Percentiles rank a stretch among this genome's conserved stretches.
phyloP scores from a whole-genome alignment of 805 yeast genomes.

The Yamadazyma sp. region DNA sequence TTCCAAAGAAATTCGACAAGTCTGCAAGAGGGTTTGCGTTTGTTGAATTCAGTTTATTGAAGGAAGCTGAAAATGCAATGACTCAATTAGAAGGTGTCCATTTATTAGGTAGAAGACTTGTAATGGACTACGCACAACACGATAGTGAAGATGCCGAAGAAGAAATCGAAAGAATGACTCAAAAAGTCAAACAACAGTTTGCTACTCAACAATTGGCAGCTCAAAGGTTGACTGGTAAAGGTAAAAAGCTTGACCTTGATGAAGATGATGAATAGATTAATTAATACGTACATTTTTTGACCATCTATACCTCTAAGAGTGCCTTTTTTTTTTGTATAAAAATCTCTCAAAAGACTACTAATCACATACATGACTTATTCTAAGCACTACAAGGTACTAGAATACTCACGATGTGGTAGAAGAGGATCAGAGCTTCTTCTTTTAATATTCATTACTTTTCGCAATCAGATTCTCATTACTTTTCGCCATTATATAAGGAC shows the following conservation, averaged over 20 bases:
- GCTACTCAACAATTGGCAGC: constrained; percentile 74
- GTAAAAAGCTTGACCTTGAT: constrained; percentile 65
- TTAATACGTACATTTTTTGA: too few relatives aligned
- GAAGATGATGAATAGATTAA: constrained; percentile 39
- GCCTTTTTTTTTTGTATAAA: too few relatives aligned
- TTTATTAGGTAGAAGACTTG: constrained; percentile 90
- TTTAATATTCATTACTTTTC: too few relatives aligned
- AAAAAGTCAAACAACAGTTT: constrained; percentile 77
- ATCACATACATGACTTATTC: too few relatives aligned
- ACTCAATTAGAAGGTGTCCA: constrained; percentile 93
- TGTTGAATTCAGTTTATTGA: constrained; percentile 79
- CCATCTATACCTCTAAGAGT: too few relatives aligned
- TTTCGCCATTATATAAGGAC: too few relatives aligned
- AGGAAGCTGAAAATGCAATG: constrained; percentile 95
- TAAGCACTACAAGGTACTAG: too few relatives aligned
- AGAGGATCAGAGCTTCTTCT: too few relatives aligned
- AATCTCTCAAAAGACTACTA: too few relatives aligned
- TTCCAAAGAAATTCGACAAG: constrained; percentile 93
- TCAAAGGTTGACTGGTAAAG: constrained; percentile 64
- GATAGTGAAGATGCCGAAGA: constrained; percentile 83
- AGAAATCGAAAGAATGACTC: constrained; percentile 87
- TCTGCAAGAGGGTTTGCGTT: constrained; percentile 97
- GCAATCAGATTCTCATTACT: too few relatives aligned
- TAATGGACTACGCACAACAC: constrained; percentile 86
- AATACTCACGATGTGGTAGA: too few relatives aligned